Evolutionary conservation across 345 rosid genomes (phyloP), one percentile per base, ranked within the genome.

Genomic region (Salix exigua): DNA sequence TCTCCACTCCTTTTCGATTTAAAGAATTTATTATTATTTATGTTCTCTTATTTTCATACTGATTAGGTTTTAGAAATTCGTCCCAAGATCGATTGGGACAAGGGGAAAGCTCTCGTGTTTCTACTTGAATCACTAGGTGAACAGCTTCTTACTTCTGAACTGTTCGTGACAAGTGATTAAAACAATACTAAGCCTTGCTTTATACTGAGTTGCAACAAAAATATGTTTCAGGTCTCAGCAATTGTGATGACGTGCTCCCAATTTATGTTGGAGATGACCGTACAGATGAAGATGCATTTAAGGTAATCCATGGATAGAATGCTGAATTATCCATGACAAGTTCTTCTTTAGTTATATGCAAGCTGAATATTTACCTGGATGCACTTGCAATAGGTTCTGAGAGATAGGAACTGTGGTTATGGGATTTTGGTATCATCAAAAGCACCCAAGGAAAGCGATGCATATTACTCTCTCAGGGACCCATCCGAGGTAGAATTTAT

Each of bases 281-380:
- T 76, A 95, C 99, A 64, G 99, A 96, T 72, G 98, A 96, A 88
- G 99, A 96, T 89, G 99, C 99, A 17, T 96, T 96, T 70, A 89
- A 91, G 91, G 98, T 90, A 76, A 53, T 25, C 62, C 10, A n/a
- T 55, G 23, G 62, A 55, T 55, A 55, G 1, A 58, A 58, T 3
- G 35, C 19, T 40, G 44, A 35, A 5, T 4, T 44, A 1, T 64
- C 69, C 46, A 6, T 6, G 28, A 33, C 35, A 14, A 3, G 50
- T 53, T 46, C 25, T 53, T 46, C 25, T 37, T 28, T 51, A 26
- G 63, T 71, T 66, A 26, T 66, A 37, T 38, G 58, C 71, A 37
- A 31, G 58, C 71, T 12, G 19, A 30, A 28, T 31, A 31, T 31
- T 51, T 66, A 61, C 73, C 30, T 35, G 68, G 33, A 55, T 38